Conservation (phyloP, 192 early-diverging fungal species). For the Coemansia sp. region DNA sequence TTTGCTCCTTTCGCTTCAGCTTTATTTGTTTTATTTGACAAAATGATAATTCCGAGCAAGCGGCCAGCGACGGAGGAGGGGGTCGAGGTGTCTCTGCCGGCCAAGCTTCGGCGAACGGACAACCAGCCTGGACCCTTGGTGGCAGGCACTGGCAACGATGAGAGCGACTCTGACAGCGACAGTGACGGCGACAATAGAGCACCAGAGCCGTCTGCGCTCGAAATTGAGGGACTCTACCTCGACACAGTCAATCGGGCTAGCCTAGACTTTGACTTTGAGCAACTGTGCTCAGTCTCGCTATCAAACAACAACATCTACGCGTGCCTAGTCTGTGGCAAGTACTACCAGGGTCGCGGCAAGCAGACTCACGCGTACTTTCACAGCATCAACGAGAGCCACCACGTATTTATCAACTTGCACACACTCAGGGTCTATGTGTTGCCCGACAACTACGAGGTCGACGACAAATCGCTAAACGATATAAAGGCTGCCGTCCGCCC, state of each 20-base stretch:
- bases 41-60: slow-evolving; percentile 13
- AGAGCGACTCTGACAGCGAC: neutral
- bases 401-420: slow-evolving; percentile 91
- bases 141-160: neutral
- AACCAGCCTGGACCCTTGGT: neutral
- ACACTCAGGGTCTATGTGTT: slow-evolving; percentile 87
- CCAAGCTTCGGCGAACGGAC: slow-evolving; percentile 15
- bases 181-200: slow-evolving; percentile 6
- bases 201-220: neutral
- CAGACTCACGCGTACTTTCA: slow-evolving; percentile 95
- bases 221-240: slow-evolving; percentile 65
- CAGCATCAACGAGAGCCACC: slow-evolving; percentile 92
- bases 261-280: slow-evolving; percentile 99
- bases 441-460: slow-evolving; percentile 93
- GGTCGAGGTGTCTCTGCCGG: neutral
- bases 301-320: slow-evolving; percentile 94
- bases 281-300: slow-evolving; percentile 93
- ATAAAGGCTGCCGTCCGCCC: slow-evolving; percentile 92
- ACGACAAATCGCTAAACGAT: slow-evolving; percentile 83
- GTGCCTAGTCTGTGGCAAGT: slow-evolving; percentile 96
- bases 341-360: slow-evolving; percentile 90
- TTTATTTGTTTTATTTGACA: neutral
- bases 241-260: slow-evolving; percentile 84
- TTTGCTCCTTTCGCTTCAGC: neutral
- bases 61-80: slow-evolving; percentile 6